Base-by-base conservation (phyloP, 306 rosid species). In the Calophaca sinica region DNA sequence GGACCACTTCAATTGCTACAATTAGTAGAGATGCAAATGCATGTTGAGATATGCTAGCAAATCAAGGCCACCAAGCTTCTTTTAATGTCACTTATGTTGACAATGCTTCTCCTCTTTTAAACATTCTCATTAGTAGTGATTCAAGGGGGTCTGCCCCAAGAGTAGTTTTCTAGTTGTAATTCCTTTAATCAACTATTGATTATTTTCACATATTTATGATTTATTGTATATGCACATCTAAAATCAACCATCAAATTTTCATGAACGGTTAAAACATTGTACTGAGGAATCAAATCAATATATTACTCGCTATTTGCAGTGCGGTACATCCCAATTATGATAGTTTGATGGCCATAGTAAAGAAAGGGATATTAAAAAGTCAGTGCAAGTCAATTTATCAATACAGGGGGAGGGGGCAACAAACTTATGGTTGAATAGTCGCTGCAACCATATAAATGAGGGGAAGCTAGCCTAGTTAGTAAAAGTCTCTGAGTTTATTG, bases 401-500 rank as follows among this genome's bases (percentile, higher is more conserved):
- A 62, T 31, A 51, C 1, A n/a, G n/a, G 8, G 5, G 9, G 26
- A 20, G 26, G 31, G 14, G 29, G 9, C 9, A 1, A 62, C 68
- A 62, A 62, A 15, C 13, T 62, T 14, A 6, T 6, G 11, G 48
- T 33, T 63, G 63, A 29, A 36, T 39, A 44, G 79, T 15, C 58
- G 31, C 31, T 32, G 31, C 26, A 72, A 72, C 9, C 54, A 39
- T 63, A 50, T 11, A 41, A 49, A 74, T 59, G 15, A 26, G 0
- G 57, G 41, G 15, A 51, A 29, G 50, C 1, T 46, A 49, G 1
- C 7, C 2, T 41, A 41, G 45, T 6, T 6, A 26, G 20, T 10
- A 42, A 53, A 64, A 64, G 10, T 20, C 36, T 20, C 36, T 64
- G 12, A 44, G 71, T 35, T 28, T 60, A 68, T 77, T 68, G 29